Evolutionary conservation across 225 moss, liverwort and hornwort genomes (phyloP), one percentile per base, ranked within the genome.

Genomic region (Takakia lepidozioides): DNA sequence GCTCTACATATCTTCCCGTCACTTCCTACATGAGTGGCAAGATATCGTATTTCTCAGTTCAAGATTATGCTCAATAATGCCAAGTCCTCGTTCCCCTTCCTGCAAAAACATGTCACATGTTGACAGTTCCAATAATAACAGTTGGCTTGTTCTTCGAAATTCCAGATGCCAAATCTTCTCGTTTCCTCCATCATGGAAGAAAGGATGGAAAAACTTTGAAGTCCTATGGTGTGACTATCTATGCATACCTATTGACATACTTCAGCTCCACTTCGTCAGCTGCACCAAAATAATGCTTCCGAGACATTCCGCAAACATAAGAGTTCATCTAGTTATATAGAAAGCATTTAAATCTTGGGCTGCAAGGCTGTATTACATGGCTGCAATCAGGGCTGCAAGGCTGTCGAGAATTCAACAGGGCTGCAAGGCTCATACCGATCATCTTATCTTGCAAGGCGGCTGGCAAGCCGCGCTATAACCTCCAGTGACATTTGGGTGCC

Each of bases 211-310:
- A 25, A 1, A 24, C n/a, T n/a, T n/a, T 27, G 5, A 25, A 48
- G 48, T 2, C 15, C 27, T 25, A 15, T 8, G 48, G 20, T 32
- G n/a, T n/a, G n/a, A n/a, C n/a, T n/a, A 43, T 8, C 8, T 19
- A n/a, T 21, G 48, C 56, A 24, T 52, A 90, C 89, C 93, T 82
- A 56, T 78, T 90, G 30, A 95, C 86, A 56, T 84, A 95, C 51
- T 90, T 95, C 74, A 95, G 59, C 63, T 95, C 95, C 19, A 90
- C 82, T 57, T 90, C 95, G 47, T 95, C 95, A 20, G 95, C 90
- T 48, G 75, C 87, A 64, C 95, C 95, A 62, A 95, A 95, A 42
- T 69, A 90, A 32, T 77, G 84, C 58, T 90, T 95, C 50, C 90
- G 74, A 63, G 63, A 73, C 57, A 95, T 64, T 54, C 91, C 86